These are phyloP conservation scores for Lactarius quietus DNA, from an alignment of 768 basidiomycete genomes.

Conservation along the genomic window DNA sequence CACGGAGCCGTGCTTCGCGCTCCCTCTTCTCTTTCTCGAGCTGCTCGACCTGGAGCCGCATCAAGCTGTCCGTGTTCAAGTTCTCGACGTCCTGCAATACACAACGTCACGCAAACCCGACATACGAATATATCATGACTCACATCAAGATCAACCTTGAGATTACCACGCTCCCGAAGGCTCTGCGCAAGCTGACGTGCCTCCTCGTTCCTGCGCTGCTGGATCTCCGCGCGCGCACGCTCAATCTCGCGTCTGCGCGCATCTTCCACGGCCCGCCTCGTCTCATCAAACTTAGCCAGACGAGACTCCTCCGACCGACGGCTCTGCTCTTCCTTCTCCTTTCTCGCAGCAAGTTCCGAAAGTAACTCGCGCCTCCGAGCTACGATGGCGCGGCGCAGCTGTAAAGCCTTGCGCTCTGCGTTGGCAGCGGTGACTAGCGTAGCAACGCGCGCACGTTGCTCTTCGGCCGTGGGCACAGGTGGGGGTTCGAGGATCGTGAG, in stretches of 20 bases:
- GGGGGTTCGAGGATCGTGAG: constrained; percentile 52
- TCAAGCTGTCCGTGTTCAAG: constrained; percentile 80
- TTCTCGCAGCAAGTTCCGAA: constrained; percentile 76
- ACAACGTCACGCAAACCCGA: constrained; percentile 4
- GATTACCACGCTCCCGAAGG: constrained; percentile 72
- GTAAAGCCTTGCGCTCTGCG: constrained; percentile 72
- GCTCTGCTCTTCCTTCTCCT: constrained; percentile 85
- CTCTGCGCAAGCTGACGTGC: constrained; percentile 85
- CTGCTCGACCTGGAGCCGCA: constrained; percentile 89
- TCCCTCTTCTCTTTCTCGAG: constrained; percentile 96
- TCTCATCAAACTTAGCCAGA: constrained; percentile 68
- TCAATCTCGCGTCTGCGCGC: constrained; percentile 61
- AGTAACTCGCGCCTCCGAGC: constrained; percentile 82
- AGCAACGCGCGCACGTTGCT: constrained; percentile 55
- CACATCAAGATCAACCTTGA: constrained; percentile 70
- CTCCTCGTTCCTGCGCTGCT: constrained; percentile 73
- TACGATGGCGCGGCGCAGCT: constrained; percentile 73
- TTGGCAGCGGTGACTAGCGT: constrained; percentile 61
- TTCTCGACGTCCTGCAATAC: constrained; percentile 67
- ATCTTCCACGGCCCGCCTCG: constrained; percentile 59
- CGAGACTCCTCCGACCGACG: constrained; percentile 65
- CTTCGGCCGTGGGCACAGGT: constrained; percentile 46
- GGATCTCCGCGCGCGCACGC: constrained; percentile 65
- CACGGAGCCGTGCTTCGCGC: constrained; percentile 72
- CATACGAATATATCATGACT: constrained; percentile 26